Evolutionary conservation across 139 green algal species (phyloP).

Genomic region (Penium margaritaceum): DNA sequence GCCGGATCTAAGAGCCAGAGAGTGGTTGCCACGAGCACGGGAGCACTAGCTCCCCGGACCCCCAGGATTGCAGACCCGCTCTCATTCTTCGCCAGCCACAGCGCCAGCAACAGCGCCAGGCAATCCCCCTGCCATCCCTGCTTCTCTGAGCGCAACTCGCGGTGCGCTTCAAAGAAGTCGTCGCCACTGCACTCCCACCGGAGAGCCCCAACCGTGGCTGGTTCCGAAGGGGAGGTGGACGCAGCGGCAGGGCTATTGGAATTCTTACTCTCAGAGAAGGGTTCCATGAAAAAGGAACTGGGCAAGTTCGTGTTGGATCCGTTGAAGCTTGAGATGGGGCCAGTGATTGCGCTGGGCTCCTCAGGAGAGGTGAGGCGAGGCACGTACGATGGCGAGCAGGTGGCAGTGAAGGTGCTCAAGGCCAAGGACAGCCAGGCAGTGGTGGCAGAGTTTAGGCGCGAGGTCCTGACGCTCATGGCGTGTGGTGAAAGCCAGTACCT

Average conservation of each 20-base stretch:
- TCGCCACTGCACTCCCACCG: too few species aligned
- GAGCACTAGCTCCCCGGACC: too few species aligned
- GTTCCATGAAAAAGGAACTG: slow-evolving; percentile 5
- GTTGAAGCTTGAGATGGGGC: background rate
- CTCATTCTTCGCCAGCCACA: too few species aligned
- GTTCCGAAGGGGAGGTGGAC: too few species aligned
- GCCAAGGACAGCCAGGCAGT: background rate
- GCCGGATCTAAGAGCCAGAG: too few species aligned
- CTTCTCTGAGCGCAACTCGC: too few species aligned
- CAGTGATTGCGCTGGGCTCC: background rate
- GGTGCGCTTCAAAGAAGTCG: too few species aligned
- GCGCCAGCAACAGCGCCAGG: too few species aligned
- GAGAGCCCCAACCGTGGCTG: too few species aligned
- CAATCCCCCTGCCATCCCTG: too few species aligned
- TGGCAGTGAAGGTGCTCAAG: slow-evolving; percentile 8
- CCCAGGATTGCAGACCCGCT: too few species aligned
- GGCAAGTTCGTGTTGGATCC: slow-evolving; percentile 11
- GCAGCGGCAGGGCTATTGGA: background rate
- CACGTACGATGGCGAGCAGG: background rate
- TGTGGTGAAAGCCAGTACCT: background rate
- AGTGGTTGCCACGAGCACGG: too few species aligned
- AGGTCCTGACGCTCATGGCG: slow-evolving; percentile 5
- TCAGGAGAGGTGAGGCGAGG: slow-evolving; percentile 2
- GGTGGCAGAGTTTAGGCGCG: background rate
- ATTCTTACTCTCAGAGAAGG: background rate